phyloP scores from a whole-genome alignment of 2,329 filamentous ascomycete genomes.

The Fusarium sp. region DNA sequence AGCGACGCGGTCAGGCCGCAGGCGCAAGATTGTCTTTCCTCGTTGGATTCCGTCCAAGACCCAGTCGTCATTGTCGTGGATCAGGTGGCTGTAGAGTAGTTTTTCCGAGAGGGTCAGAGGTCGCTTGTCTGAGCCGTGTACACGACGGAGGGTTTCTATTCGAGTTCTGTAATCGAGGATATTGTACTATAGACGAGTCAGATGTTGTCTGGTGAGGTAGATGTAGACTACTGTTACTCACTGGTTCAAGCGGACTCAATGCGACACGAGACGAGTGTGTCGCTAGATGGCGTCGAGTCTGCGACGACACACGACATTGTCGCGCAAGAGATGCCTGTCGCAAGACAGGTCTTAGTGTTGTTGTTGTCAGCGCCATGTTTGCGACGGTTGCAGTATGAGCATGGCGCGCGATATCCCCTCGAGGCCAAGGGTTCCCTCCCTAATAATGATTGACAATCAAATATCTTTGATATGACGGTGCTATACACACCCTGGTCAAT shows the following conservation, averaged over 20 bases:
- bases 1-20: slow-evolving; percentile 52
- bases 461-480: not conserved
- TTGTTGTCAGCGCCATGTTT: slow-evolving; percentile 1
- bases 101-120: slow-evolving; percentile 52
- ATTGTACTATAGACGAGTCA: slow-evolving; percentile 10
- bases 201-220: too few species aligned
- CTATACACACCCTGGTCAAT: not conserved
- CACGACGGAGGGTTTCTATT: slow-evolving; percentile 22
- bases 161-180: slow-evolving; percentile 29
- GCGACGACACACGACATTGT: rapidly evolving
- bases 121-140: slow-evolving; percentile 35
- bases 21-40: slow-evolving; percentile 50
- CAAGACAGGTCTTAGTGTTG: not conserved
- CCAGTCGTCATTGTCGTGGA: slow-evolving; percentile 43
- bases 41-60: slow-evolving; percentile 45
- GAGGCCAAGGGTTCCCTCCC: rapidly evolving
- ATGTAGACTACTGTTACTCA: not conserved
- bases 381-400: not conserved
- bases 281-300: not conserved
- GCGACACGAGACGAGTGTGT: slow-evolving; percentile 22
- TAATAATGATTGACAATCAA: not conserved
- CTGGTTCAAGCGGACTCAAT: slow-evolving; percentile 38
- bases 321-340: not conserved
- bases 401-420: too few species aligned
- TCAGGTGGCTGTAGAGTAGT: slow-evolving; percentile 50